Evolutionary conservation across 768 basidiomycete species (phyloP), one percentile per base, ranked within the genome.

Genomic region (Agrocybe praecox): DNA sequence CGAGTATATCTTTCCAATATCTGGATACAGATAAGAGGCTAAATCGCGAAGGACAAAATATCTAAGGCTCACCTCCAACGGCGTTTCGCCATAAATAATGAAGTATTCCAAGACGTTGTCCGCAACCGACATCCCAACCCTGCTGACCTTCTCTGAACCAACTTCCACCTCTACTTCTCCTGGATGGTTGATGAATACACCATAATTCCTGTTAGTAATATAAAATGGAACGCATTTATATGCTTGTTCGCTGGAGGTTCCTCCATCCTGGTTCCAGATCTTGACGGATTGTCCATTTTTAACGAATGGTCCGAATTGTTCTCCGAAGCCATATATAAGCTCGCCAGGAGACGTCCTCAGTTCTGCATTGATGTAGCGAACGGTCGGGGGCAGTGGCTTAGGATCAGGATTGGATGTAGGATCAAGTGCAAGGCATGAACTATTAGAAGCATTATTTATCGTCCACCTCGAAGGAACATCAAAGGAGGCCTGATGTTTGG

Each of bases 81-180:
- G 86, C 5, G 83, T 84, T 52, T 82, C 79, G 19, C 89, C 89
- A 56, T 88, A 85, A 57, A 91, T 88, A 55, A 90, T 64, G 61
- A 84, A 90, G 62, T 88, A 89, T 67, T 90, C 88, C 49, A 92
- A 67, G 46, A 75, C 77, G 56, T 80, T 84, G 19, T 82, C 87
- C 10, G 82, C 82, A 36, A 89, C 82, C 49, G 84, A 85, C 26
- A 85, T 74, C 1, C 87, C 88, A 4, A 87, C 85, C 45, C 87
- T 75, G 67, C 77, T 78, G 62, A 86, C 83, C 70, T 83, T 84
- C 69, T 88, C 86, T 60, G 84, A 83, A 12, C 83, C 82, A 4
- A 90, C 82, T 65, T 90, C 89, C 40, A 90, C 80, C 64, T 90
- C 88, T 22, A 91, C 87, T 63, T 90, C 89, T 10, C 87, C 89